These are phyloP conservation scores for Globisporangium cystogenes DNA, from an alignment of 352 stramenopile species.

Conservation along the genomic window DNA sequence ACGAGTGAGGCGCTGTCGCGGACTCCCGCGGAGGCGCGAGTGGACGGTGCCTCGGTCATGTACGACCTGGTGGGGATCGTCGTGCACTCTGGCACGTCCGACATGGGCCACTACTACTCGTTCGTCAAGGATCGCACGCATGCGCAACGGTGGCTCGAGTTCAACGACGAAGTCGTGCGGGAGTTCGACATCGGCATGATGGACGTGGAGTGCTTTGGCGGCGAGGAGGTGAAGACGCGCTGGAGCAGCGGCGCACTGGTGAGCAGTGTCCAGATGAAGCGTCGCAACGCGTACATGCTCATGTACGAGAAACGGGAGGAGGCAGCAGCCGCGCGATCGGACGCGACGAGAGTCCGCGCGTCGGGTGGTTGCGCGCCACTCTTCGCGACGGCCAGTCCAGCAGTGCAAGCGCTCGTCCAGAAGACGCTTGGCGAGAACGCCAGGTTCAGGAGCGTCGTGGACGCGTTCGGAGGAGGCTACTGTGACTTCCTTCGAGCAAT, in stretches of 20 bases:
- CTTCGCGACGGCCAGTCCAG: neutral
- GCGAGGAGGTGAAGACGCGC: constrained; percentile 63
- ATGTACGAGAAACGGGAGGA: constrained; percentile 49
- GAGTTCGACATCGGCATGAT: constrained; percentile 76
- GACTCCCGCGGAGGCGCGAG: neutral
- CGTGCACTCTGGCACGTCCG: constrained; percentile 89
- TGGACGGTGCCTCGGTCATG: constrained; percentile 14
- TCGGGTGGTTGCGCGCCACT: neutral
- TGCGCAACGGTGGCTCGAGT: constrained; percentile 79
- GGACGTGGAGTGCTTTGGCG: constrained; percentile 87
- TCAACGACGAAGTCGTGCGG: constrained; percentile 89
- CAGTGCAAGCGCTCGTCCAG: constrained; percentile 13
- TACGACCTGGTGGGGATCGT: constrained; percentile 91
- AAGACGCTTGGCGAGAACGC: constrained; percentile 24
- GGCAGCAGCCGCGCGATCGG: neutral
- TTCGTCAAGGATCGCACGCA: constrained; percentile 83
- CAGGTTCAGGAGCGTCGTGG: constrained; percentile 25
- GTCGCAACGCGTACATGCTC: constrained; percentile 73
- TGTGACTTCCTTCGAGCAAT: constrained; percentile 20
- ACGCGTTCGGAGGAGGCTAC: constrained; percentile 29
- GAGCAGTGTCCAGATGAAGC: constrained; percentile 45
- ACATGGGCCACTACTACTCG: constrained; percentile 94
- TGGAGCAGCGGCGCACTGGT: constrained; percentile 38
- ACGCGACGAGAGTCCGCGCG: no score
- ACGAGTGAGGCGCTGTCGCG: constrained; percentile 56